Evolutionary conservation across 2,329 filamentous ascomycete genomes (phyloP), one percentile per base, ranked within the genome.

Genomic region (Cucurbitaria berberidis): DNA sequence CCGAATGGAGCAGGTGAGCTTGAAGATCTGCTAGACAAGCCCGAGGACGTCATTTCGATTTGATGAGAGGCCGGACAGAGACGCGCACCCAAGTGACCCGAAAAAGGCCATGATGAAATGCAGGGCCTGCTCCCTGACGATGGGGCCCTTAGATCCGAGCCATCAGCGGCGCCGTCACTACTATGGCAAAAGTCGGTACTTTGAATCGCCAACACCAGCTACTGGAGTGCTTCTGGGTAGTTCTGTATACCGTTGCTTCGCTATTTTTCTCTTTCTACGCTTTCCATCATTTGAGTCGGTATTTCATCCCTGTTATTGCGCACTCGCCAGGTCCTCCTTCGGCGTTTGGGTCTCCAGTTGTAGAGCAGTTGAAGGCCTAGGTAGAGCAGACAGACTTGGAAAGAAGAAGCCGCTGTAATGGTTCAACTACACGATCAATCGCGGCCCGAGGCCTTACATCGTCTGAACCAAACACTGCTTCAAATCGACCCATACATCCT

Each of bases 401-500:
- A 7, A 21, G 29, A 36, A 48, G 32, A 34, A 36, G 9, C 10
- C n/a, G 34, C 24, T 45, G 9, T 38, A 24, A 72, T 72, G 69
- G 59, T 61, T 42, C 66, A 70, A 35, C 29, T 67, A 9, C 59
- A 68, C 51, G 63, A 70, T 47, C 66, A 70, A 32, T 60, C 57
- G 15, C 63, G 59, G 26, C 62, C 69, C 26, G 63, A 67, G 45
- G 69, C 69, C 1, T 62, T 74, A 9, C 68, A 72, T 22, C 67
- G 72, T 42, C 59, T 74, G n/a, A 72, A 72, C 42, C 70, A 73
- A 54, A 74, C 70, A n/a, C 56, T 74, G 1, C 67, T 74, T 7
- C 70, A 74, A 42, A 74, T 74, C 53, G 72, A 74, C 42, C 72
- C 70, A 1, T 73, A 74, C 32, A 69, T 68, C 21, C 70, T 73